Evolutionary conservation across 768 basidiomycete species (phyloP).

Genomic region (Tylopilus intermedius): DNA sequence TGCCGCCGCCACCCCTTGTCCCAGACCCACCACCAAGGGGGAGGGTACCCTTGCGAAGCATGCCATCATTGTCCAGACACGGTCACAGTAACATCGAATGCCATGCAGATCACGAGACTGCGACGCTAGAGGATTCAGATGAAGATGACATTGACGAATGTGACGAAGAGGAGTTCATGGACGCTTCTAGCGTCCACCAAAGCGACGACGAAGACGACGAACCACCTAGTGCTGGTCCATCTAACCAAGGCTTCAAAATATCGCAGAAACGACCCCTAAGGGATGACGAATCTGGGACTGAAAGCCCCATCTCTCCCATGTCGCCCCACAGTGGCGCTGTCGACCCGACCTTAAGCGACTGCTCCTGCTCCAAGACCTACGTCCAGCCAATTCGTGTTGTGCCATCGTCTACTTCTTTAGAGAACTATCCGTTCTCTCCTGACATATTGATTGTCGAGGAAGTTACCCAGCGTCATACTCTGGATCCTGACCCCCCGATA

Average conservation of each 20-base stretch:
- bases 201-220: conserved; percentile 36
- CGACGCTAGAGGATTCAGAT: conserved; percentile 27
- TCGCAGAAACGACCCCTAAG: conserved; percentile 10
- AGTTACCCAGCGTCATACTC: neutral
- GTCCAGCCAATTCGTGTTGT: conserved; percentile 2
- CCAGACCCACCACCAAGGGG: conserved; percentile 11
- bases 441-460: conserved; percentile 9
- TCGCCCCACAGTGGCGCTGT: neutral
- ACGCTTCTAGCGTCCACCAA: conserved; percentile 32
- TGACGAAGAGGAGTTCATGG: conserved; percentile 32
- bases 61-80: conserved; percentile 49
- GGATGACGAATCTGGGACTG: neutral
- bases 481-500: conserved; percentile 4
- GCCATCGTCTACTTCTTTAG: conserved; percentile 9
- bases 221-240: conserved; percentile 20
- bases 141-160: conserved; percentile 33
- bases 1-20: conserved; percentile 32
- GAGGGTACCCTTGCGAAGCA: conserved; percentile 39
- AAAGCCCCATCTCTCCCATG: conserved; percentile 3
- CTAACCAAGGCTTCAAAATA: conserved; percentile 6
- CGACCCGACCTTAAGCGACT: conserved; percentile 1
- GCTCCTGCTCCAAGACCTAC: conserved; percentile 6
- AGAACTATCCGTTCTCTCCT: conserved; percentile 17
- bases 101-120: conserved; percentile 20
- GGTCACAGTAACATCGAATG: conserved; percentile 26